Evolutionary conservation across 768 basidiomycete species (phyloP).

Genomic region (Myochromella boudieri): DNA sequence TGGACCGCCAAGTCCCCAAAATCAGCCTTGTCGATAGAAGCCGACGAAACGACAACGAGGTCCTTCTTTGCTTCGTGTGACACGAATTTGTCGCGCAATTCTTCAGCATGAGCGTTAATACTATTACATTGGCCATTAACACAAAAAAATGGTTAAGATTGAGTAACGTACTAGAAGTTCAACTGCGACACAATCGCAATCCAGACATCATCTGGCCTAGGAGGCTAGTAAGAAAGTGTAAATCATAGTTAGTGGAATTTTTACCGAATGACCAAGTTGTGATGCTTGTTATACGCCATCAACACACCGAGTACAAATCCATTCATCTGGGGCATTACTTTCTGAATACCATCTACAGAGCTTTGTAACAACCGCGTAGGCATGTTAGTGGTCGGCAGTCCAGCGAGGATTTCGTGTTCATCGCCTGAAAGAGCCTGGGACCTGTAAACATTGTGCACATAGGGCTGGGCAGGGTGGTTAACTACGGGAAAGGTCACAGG

Average conservation of each 20-base stretch:
- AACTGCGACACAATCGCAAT: slow-evolving; percentile 40
- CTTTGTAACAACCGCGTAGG: background rate
- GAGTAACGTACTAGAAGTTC: slow-evolving; percentile 30
- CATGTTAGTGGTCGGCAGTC: background rate
- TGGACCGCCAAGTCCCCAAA: slow-evolving; percentile 24
- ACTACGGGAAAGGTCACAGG: too few species aligned
- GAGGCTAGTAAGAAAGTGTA: background rate
- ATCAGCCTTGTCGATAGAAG: slow-evolving; percentile 16
- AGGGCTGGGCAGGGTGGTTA: too few species aligned
- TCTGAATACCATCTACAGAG: background rate
- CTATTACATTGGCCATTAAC: slow-evolving; percentile 6
- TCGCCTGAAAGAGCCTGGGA: too few species aligned
- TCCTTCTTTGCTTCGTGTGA: slow-evolving; percentile 23
- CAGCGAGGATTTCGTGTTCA: background rate
- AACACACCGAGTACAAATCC: background rate
- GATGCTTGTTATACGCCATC: slow-evolving; percentile 1
- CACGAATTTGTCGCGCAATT: slow-evolving; percentile 30
- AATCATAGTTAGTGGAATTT: background rate
- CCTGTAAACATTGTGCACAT: too few species aligned
- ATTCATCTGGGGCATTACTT: background rate
- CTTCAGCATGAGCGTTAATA: slow-evolving; percentile 35
- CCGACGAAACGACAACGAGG: slow-evolving; percentile 16
- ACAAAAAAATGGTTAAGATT: background rate
- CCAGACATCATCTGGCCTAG: slow-evolving; percentile 50
- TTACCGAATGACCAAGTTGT: slow-evolving; percentile 1